A percentile compares a stretch with the other conserved stretches of the same genome.
Evolutionary conservation across 1,284 basidiomycete species (phyloP).

Genomic region (Ustilago lituana): DNA sequence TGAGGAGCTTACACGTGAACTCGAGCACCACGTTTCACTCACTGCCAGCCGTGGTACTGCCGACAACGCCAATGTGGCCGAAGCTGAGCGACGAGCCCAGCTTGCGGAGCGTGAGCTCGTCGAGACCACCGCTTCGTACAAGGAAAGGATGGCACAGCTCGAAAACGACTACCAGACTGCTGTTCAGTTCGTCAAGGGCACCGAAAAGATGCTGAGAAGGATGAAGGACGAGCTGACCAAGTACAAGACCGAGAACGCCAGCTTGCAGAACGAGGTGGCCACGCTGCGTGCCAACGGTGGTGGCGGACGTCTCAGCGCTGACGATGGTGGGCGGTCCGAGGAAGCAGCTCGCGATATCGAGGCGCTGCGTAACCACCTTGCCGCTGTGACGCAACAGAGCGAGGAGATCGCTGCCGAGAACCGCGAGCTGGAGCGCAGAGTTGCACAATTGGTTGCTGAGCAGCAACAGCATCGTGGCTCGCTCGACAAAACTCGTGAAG

Average conservation of each 20-base stretch:
- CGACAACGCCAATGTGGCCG: conserved; percentile 79
- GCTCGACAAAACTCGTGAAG: conserved; percentile 33
- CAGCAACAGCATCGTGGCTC: conserved; percentile 54
- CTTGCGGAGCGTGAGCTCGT: conserved; percentile 62
- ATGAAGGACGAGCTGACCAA: conserved; percentile 76
- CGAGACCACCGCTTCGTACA: conserved; percentile 62
- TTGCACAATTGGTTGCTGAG: conserved; percentile 49
- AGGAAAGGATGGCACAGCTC: conserved; percentile 73
- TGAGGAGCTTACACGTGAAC: conserved; percentile 59
- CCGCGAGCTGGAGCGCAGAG: conserved; percentile 55
- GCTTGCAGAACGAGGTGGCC: conserved; percentile 51
- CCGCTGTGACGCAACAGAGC: conserved; percentile 55
- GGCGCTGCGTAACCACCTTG: conserved; percentile 54
- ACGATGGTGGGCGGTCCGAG: conserved; percentile 43
- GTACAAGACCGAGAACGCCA: conserved; percentile 64
- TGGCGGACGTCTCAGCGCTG: conserved; percentile 22
- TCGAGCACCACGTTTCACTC: conserved; percentile 57
- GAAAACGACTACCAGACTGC: conserved; percentile 95
- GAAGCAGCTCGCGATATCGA: conserved; percentile 59
- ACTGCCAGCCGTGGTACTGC: conserved; percentile 74
- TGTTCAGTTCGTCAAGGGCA: conserved; percentile 83
- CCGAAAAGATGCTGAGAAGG: conserved; percentile 97
- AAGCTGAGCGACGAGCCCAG: conserved; percentile 74
- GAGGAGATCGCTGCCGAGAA: conserved; percentile 60
- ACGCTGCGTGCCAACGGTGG: conserved; percentile 22